phyloP scores from a whole-genome alignment of 371 early-diverging fungal genomes.

The Mucor piriformis region DNA sequence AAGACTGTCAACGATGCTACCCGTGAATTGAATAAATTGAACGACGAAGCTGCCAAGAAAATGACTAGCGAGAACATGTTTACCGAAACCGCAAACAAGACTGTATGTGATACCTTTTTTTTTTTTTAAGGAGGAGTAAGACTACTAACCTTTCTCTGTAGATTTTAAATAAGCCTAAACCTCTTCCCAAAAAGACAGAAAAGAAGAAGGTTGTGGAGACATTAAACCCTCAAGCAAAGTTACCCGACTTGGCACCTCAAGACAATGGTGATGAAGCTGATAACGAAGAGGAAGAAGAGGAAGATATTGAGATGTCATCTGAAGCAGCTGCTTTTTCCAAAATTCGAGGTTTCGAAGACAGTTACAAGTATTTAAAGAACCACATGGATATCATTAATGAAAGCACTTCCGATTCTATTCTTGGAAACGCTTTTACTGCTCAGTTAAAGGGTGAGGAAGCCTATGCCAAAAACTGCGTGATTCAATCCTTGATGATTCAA shows the following conservation, averaged over 20 bases:
- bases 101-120: slow-evolving; percentile 19
- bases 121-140: too few species aligned
- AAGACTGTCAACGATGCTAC: slow-evolving; percentile 42
- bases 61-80: slow-evolving; percentile 80
- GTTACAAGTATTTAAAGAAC: slow-evolving; percentile 66
- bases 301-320: slow-evolving; percentile 60
- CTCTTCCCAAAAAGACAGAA: slow-evolving; percentile 19
- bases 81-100: slow-evolving; percentile 74
- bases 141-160: slow-evolving; percentile 8
- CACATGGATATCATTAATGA: slow-evolving; percentile 74
- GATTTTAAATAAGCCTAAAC: slow-evolving; percentile 55
- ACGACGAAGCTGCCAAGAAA: slow-evolving; percentile 70
- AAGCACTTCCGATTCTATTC: slow-evolving; percentile 78
- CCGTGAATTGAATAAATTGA: slow-evolving; percentile 58
- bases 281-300: slow-evolving; percentile 60
- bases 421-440: slow-evolving; percentile 84
- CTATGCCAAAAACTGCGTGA: slow-evolving; percentile 77
- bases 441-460: slow-evolving; percentile 73
- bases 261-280: slow-evolving; percentile 32
- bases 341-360: slow-evolving; percentile 66
- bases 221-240: slow-evolving; percentile 65
- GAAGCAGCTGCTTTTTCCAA: slow-evolving; percentile 66
- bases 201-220: slow-evolving; percentile 68
- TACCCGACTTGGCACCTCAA: slow-evolving; percentile 37
- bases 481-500: slow-evolving; percentile 81